These are phyloP conservation scores for Nakazawaea populi DNA, from an alignment of 805 yeast species.

Conservation along the genomic window DNA sequence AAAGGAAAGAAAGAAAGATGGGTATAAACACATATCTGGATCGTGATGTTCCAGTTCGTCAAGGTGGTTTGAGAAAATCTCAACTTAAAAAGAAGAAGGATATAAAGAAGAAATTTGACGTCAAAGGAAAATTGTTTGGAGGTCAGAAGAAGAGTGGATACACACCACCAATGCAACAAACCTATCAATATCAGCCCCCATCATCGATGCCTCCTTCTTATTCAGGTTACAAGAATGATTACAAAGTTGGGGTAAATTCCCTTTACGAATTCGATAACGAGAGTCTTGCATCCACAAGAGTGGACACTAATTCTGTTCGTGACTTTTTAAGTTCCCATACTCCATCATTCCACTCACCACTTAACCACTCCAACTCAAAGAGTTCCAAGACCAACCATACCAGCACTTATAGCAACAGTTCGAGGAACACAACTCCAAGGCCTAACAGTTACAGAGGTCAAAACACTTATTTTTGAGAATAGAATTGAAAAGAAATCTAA, in stretches of 20 bases:
- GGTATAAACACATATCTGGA: not conserved
- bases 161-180: conserved; percentile 19
- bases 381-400: not conserved
- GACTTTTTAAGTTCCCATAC: not conserved
- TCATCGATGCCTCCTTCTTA: conserved; percentile 2
- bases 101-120: conserved; percentile 1
- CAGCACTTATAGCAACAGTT: not conserved
- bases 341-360: not conserved
- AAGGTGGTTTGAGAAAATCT: no score
- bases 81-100: conserved; percentile 12
- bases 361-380: not conserved
- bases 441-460: conserved; percentile 4
- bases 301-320: conserved; percentile 2
- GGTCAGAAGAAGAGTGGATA: conserved; percentile 22
- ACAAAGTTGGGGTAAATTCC: not conserved
- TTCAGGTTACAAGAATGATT: conserved; percentile 1
- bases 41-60: not conserved
- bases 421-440: not conserved
- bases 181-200: conserved; percentile 7
- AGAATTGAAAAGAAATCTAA: not conserved
- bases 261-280: not conserved
- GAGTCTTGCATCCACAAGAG: not conserved
- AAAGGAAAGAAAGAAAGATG: conserved; percentile 2
- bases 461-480: conserved; percentile 5
- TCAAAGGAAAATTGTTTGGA: not conserved